Evolutionary conservation across 345 rosid genomes (phyloP), one percentile per base, ranked within the genome.

Genomic region (Melaleuca alternifolia): DNA sequence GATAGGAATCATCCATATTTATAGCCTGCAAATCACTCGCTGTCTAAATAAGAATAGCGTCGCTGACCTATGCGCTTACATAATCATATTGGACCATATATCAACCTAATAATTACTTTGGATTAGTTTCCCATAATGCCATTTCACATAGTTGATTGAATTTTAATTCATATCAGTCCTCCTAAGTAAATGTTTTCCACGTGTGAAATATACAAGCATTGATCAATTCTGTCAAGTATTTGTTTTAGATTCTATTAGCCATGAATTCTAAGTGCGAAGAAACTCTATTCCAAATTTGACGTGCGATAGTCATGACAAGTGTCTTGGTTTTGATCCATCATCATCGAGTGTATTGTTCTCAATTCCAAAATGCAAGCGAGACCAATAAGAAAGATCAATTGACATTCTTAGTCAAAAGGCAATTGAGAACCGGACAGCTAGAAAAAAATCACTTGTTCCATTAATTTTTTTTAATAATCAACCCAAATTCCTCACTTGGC

Each of bases 181-280:
- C 46, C 46, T 33, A 65, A 18, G 18, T 65, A 65, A 65, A 33
- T 33, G 23, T 12, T 65, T 65, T 65, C 13, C 9, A 30, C 33
- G 46, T 65, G 24, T 65, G 46, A 65, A 3, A 37, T 65, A 18
- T 33, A 33, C 24, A 3, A 65, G 79, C 33, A 9, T 8, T 8
- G 46, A 65, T 18, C 18, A 23, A 33, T 65, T 65, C 3, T 12
- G 0, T 0, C 33, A 0, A 6, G 16, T 65, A 18, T 5, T 16
- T 33, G 21, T 10, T 65, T 33, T 46, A 4, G 6, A 16, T 33
- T 71, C 16, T 71, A 33, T 18, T 33, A 0, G 71, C 71, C 33
- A 0, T 9, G 9, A n/a, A 8, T 11, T n/a, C 18, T n/a, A 12
- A 59, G 16, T 59, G 37, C 8, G 1, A 59, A 12, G 26, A 21